Evolutionary conservation across 73 alveolate species (phyloP).

Genomic region (Blepharisma japonicum): DNA sequence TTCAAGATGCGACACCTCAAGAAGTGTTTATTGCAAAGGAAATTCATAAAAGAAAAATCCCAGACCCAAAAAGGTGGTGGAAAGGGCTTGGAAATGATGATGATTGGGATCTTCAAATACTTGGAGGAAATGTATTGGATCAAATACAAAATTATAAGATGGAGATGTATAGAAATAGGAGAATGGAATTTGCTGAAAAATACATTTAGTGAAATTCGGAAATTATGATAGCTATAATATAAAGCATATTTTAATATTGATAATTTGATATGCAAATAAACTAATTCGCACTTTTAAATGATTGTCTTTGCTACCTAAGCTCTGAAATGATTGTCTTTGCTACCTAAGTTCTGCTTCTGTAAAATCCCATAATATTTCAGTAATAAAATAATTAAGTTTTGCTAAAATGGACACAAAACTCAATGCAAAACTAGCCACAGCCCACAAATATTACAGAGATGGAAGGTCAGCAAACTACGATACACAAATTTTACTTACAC

Average conservation of each 20-base stretch:
- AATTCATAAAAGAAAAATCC: slow-evolving; percentile 21
- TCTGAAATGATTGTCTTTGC: no score
- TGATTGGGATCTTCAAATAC: neutral
- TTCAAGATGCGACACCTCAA: neutral
- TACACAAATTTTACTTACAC: neutral
- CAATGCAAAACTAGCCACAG: neutral
- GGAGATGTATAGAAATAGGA: neutral
- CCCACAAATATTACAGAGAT: slow-evolving; percentile 3
- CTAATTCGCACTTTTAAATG: no score
- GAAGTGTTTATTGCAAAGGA: slow-evolving; percentile 12
- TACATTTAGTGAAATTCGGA: no score
- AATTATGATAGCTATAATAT: no score
- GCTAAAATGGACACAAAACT: slow-evolving; percentile 17
- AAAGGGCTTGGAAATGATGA: neutral
- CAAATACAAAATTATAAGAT: slow-evolving; percentile 23
- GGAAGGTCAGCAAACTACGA: neutral
- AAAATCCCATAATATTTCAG: no score
- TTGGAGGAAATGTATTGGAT: neutral
- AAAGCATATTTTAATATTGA: no score
- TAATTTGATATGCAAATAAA: no score
- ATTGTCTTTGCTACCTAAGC: no score
- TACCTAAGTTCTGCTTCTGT: no score
- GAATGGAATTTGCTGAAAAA: slow-evolving; percentile 12
- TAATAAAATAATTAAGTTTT: no score
- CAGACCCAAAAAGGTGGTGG: slow-evolving; percentile 24